Evolutionary conservation across 768 basidiomycete genomes (phyloP), one percentile per base, ranked within the genome.

Genomic region (Boletellus ananas): DNA sequence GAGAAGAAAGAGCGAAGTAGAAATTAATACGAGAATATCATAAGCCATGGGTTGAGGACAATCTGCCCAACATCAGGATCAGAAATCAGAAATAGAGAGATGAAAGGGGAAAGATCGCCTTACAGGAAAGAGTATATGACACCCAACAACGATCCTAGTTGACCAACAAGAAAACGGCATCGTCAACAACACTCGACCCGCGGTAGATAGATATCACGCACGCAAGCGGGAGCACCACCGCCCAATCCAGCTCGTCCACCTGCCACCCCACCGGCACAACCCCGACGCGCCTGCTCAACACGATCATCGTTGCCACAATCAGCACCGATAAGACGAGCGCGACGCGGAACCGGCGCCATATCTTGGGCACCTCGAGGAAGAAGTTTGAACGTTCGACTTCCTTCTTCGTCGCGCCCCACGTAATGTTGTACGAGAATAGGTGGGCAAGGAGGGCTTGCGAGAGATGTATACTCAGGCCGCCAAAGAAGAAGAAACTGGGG

Each of bases 321-420:
- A 76, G n/a, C 53, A 81, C 66, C 27, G 75, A 81, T 39, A 87
- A 46, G 21, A 79, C 47, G 58, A 90, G 73, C 27, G 82, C 75
- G 37, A 79, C 56, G 72, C 85, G 81, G 70, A 90, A 94, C 2
- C 90, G 84, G 57, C 81, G 80, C 68, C 85, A 73, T 62, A 94
- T 91, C 56, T 81, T 80, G 16, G 93, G 92, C 17, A 93, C 82
- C 65, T 95, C 92, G 39, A 86, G 79, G 78, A 88, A 93, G 74
- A 95, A 93, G 65, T 93, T 94, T n/a, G 87, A 89, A 33, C 81
- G 77, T 64, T 93, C 85, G 42, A 94, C 89, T 68, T 90, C 87
- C 77, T 92, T 93, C 59, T 80, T 77, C 14, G 83, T 84, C 6
- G 80, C 74, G 5, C 75, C 74, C 83, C 81, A 84, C 5, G 67